Conservation (phyloP, 768 basidiomycete species). For the Amanita rubescens region DNA sequence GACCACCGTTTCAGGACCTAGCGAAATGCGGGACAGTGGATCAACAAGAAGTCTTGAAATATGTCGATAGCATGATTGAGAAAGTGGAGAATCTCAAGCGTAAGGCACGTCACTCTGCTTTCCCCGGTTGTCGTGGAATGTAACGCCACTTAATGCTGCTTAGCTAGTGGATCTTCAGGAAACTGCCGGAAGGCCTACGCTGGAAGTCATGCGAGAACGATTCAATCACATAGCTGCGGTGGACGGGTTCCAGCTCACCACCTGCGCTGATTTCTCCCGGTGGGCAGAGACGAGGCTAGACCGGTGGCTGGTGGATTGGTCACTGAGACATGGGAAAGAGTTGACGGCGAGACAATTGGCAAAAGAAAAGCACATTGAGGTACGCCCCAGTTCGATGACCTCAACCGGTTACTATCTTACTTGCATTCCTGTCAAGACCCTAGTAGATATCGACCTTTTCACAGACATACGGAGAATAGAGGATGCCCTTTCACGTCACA, state of each 20-base stretch:
- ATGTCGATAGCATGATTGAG: conserved; percentile 70
- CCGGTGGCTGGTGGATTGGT: conserved; percentile 92
- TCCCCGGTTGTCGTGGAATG: background rate
- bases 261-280: conserved; percentile 51
- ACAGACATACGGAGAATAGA: conserved; percentile 86
- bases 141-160: background rate
- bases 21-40: conserved; percentile 20
- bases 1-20: conserved; percentile 51
- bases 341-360: conserved; percentile 74
- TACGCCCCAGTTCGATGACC: conserved; percentile 17
- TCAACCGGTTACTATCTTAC: background rate
- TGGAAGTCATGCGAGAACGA: conserved; percentile 69
- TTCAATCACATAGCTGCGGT: conserved; percentile 61
- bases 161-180: conserved; percentile 45
- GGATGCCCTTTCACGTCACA: conserved; percentile 61
- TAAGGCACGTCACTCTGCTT: conserved; percentile 51
- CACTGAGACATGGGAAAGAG: conserved; percentile 70
- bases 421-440: conserved; percentile 41
- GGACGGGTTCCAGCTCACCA: conserved; percentile 47
- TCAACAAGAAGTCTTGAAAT: conserved; percentile 44
- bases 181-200: conserved; percentile 47
- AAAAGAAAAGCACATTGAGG: conserved; percentile 72
- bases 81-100: conserved; percentile 76
- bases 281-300: conserved; percentile 82
- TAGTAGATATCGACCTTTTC: conserved; percentile 90